phyloP scores from a whole-genome alignment of 352 stramenopile species.

The Thalassiosira livingstoniorum region DNA sequence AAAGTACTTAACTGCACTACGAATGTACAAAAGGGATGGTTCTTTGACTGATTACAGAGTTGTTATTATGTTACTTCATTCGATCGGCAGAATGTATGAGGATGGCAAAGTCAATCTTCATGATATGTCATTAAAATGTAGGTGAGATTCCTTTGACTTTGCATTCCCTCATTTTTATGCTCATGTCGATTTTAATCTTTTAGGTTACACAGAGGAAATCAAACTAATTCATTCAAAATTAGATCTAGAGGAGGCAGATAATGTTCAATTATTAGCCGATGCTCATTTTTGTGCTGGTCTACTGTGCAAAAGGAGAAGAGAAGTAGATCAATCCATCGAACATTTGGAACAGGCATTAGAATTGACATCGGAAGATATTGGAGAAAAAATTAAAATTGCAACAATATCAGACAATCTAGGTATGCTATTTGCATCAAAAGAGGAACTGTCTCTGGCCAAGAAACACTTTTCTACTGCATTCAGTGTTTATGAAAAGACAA shows the following conservation, averaged over 20 bases:
- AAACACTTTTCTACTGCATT: conserved; percentile 64
- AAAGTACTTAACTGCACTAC: conserved; percentile 57
- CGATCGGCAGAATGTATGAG: conserved; percentile 59
- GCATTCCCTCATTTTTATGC: conserved; percentile 4
- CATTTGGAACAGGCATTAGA: conserved; percentile 55
- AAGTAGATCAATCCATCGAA: conserved; percentile 54
- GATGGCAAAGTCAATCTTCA: conserved; percentile 51
- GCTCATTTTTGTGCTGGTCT: conserved; percentile 57
- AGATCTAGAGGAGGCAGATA: conserved; percentile 38
- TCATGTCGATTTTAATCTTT: background rate
- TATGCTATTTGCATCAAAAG: conserved; percentile 51
- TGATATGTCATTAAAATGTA: conserved; percentile 69
- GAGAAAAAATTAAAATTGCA: conserved; percentile 45
- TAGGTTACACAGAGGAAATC: conserved; percentile 67
- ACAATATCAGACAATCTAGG: conserved; percentile 64
- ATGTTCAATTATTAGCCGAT: conserved; percentile 41
- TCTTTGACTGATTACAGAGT: conserved; percentile 54
- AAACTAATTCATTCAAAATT: conserved; percentile 63
- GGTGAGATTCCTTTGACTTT: conserved; percentile 15
- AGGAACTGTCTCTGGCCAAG: conserved; percentile 54
- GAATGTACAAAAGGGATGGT: conserved; percentile 51
- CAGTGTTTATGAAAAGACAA: conserved; percentile 59
- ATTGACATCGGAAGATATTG: conserved; percentile 49
- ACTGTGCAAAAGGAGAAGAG: conserved; percentile 51
- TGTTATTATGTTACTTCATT: conserved; percentile 59